A percentile compares a stretch with the other conserved stretches of the same genome.
These are phyloP conservation scores for Nannochloris sp. DNA, from an alignment of 139 green algal species.

Conservation along the genomic window DNA sequence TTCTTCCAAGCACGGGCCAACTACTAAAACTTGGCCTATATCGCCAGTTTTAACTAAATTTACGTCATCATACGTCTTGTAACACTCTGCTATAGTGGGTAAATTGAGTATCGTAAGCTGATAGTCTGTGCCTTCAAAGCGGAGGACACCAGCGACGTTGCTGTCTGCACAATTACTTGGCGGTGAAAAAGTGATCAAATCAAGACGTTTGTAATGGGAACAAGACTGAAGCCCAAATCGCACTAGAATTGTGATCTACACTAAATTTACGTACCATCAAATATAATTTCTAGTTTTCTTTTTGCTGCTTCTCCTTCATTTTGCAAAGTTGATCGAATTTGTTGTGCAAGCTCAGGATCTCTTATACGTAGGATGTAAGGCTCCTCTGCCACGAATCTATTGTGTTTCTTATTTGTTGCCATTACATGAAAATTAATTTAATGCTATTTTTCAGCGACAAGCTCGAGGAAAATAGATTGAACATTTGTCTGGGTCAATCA, in stretches of 20 bases:
- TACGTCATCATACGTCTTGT: slow-evolving; percentile 89
- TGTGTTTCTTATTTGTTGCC: neutral
- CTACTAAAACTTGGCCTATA: slow-evolving; percentile 72
- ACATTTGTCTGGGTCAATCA: too few species aligned
- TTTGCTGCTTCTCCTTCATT: slow-evolving; percentile 18
- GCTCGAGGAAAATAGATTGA: too few species aligned
- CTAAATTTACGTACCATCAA: neutral
- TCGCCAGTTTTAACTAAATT: slow-evolving; percentile 86
- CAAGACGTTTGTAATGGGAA: neutral
- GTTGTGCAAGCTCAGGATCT: slow-evolving; percentile 44
- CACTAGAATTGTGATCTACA: neutral
- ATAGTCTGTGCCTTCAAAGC: slow-evolving; percentile 42
- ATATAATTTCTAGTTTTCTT: neutral
- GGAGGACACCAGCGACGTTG: slow-evolving; percentile 37
- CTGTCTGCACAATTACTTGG: slow-evolving; percentile 15
- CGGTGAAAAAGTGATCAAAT: neutral
- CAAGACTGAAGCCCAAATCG: too few species aligned
- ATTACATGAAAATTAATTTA: neutral
- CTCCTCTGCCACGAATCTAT: slow-evolving; percentile 41
- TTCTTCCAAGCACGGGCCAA: slow-evolving; percentile 13
- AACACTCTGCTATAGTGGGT: slow-evolving; percentile 78
- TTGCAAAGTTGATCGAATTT: slow-evolving; percentile 34
- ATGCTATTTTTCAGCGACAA: too few species aligned
- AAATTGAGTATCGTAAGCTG: slow-evolving; percentile 65
- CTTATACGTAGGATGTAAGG: slow-evolving; percentile 61